Evolutionary conservation across 1,284 basidiomycete species (phyloP).

Genomic region (Ceratobasidium sp.): DNA sequence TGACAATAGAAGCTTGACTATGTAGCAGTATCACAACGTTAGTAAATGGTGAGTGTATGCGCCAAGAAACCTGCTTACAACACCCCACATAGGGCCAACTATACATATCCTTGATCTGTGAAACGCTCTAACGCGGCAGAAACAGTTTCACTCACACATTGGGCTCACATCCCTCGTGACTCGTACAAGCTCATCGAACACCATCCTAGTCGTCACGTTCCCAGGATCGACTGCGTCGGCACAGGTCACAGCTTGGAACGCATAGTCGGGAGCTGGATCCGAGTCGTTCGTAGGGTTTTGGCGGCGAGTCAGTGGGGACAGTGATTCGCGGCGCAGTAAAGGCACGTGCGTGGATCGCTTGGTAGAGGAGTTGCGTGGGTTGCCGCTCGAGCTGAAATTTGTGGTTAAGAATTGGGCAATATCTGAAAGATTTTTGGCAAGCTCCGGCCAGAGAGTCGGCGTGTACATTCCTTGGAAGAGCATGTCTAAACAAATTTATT

Average conservation of each 20-base stretch:
- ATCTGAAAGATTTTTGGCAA: constrained; percentile 16
- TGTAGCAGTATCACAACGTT: background rate
- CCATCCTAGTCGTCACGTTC: constrained; percentile 28
- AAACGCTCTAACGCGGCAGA: background rate
- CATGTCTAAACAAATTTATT: constrained; percentile 17
- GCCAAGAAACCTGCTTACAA: background rate
- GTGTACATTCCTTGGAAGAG: constrained; percentile 36
- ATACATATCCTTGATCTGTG: background rate
- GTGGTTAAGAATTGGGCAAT: background rate
- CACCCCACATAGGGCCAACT: constrained; percentile 24
- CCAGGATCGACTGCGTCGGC: constrained; percentile 38
- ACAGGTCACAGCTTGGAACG: constrained; percentile 40
- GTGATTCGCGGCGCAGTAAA: background rate
- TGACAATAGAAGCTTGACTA: constrained; percentile 35
- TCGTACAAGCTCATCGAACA: constrained; percentile 30
- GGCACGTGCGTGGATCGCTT: background rate
- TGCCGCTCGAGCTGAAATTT: background rate
- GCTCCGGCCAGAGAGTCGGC: constrained; percentile 33
- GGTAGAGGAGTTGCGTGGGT: background rate
- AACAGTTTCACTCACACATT: constrained; percentile 15
- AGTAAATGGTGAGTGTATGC: background rate
- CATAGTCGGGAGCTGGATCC: constrained; percentile 12
- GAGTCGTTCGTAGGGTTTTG: background rate
- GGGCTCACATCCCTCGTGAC: constrained; percentile 17
- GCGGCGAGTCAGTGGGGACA: too few relatives aligned